Conservation (phyloP, 805 yeast species). For the Pichia membranifaciens region DNA sequence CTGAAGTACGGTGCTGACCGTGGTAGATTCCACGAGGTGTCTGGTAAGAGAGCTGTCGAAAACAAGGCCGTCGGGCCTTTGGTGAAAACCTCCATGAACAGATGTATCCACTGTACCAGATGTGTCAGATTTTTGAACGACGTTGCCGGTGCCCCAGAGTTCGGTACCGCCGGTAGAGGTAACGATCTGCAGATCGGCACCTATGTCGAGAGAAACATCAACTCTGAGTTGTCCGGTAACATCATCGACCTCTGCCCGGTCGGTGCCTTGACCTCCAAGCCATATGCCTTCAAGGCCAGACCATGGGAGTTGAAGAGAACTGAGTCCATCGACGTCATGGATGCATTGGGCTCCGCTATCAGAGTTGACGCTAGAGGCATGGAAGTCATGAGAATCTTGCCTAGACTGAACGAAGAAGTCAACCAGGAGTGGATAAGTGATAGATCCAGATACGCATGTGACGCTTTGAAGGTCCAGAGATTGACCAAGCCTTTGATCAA, state of each 20-base stretch:
- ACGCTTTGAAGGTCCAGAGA: conserved; percentile 81
- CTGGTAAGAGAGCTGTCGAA: conserved; percentile 85
- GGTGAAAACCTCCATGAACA: conserved; percentile 84
- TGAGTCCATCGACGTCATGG: conserved; percentile 78
- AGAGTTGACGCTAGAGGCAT: conserved; percentile 84
- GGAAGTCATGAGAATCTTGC: conserved; percentile 82
- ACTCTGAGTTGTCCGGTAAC: conserved; percentile 82
- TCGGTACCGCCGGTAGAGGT: conserved; percentile 86
- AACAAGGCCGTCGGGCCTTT: conserved; percentile 87
- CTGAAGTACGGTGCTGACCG: conserved; percentile 80
- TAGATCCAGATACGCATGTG: conserved; percentile 79
- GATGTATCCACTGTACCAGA: conserved; percentile 89
- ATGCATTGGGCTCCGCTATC: conserved; percentile 75
- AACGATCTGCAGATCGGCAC: conserved; percentile 91
- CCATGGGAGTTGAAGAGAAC: conserved; percentile 93
- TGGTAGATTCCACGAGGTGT: conserved; percentile 75
- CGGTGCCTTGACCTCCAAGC: conserved; percentile 86
- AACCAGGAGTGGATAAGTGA: conserved; percentile 92
- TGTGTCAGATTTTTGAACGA: conserved; percentile 87
- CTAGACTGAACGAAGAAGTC: conserved; percentile 78
- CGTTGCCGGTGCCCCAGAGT: conserved; percentile 88
- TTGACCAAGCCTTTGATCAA: conserved; percentile 74
- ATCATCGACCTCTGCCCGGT: conserved; percentile 86
- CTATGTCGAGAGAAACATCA: conserved; percentile 75
- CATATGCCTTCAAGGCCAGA: conserved; percentile 87